Percentiles rank a stretch among this genome's conserved stretches.
Evolutionary conservation across 176 grass and related monocot genomes (phyloP).

Genomic region (Oryza glaberrima): DNA sequence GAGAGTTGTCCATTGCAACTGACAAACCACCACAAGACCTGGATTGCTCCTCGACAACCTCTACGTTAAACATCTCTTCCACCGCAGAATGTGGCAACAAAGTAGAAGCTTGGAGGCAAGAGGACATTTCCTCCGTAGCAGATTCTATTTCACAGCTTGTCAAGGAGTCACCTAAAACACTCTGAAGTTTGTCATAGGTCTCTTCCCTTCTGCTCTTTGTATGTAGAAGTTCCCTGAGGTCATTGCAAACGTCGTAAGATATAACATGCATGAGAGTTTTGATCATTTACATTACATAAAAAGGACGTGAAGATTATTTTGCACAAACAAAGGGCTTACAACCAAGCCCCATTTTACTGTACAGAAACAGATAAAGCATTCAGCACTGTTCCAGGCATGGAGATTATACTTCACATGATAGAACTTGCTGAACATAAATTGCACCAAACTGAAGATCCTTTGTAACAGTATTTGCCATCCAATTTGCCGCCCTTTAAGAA

Average conservation of each 20-base stretch:
- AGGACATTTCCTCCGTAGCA: constrained; percentile 51
- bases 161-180: constrained; percentile 64
- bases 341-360: background rate
- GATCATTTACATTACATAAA: constrained; percentile 2
- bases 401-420: constrained; percentile 16
- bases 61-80: constrained; percentile 51
- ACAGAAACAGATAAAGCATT: background rate
- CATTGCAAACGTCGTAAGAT: background rate
- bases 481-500: too few species aligned
- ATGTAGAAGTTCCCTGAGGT: constrained; percentile 75
- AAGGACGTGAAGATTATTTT: background rate
- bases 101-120: constrained; percentile 54
- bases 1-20: constrained; percentile 67
- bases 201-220: constrained; percentile 76
- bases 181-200: constrained; percentile 53
- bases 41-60: constrained; percentile 52
- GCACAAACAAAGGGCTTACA: background rate
- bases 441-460: background rate
- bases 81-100: constrained; percentile 38
- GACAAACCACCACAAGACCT: constrained; percentile 30
- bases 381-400: background rate
- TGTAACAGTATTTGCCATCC: background rate
- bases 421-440: background rate
- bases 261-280: background rate
- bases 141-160: constrained; percentile 67